phyloP scores from a whole-genome alignment of 768 basidiomycete species.

The Mycena albidolilacea region DNA sequence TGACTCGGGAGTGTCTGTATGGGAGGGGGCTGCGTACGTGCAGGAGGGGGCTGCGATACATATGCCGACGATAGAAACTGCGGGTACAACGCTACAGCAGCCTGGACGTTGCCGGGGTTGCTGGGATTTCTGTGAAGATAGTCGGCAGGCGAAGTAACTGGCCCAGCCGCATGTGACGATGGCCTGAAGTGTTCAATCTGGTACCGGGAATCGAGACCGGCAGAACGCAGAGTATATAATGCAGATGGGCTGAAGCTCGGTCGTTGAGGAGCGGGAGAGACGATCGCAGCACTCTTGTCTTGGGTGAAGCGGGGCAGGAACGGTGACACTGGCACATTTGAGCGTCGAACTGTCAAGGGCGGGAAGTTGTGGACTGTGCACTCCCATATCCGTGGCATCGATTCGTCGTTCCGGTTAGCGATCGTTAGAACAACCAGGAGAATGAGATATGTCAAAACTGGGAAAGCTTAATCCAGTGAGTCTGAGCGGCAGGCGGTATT shows the following conservation, averaged over 20 bases:
- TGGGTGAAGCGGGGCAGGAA: slow-evolving; percentile 31
- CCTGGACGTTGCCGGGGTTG: slow-evolving; percentile 20
- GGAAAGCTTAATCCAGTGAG: background rate
- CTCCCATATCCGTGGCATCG: slow-evolving; percentile 35
- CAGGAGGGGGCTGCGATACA: slow-evolving; percentile 18
- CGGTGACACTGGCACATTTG: slow-evolving; percentile 1
- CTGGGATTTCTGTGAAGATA: slow-evolving; percentile 30
- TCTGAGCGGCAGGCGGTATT: background rate
- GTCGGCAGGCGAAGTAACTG: slow-evolving; percentile 28
- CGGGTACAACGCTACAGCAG: slow-evolving; percentile 36
- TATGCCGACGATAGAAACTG: slow-evolving; percentile 35
- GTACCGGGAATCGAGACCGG: slow-evolving; percentile 36
- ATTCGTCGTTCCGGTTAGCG: slow-evolving; percentile 34
- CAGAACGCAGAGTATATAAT: slow-evolving; percentile 31
- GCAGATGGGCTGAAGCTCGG: slow-evolving; percentile 31
- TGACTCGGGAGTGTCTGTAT: background rate
- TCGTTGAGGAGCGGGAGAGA: slow-evolving; percentile 26
- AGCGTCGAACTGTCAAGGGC: slow-evolving; percentile 23
- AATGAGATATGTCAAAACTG: slow-evolving; percentile 38
- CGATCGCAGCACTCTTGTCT: slow-evolving; percentile 28
- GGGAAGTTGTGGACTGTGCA: slow-evolving; percentile 39
- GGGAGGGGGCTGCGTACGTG: slow-evolving; percentile 8
- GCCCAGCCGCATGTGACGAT: slow-evolving; percentile 13
- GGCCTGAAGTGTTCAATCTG: slow-evolving; percentile 38
- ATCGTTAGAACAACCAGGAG: slow-evolving; percentile 24